phyloP scores from a whole-genome alignment of 345 rosid genomes.

The Arabidopsis arenosa region DNA sequence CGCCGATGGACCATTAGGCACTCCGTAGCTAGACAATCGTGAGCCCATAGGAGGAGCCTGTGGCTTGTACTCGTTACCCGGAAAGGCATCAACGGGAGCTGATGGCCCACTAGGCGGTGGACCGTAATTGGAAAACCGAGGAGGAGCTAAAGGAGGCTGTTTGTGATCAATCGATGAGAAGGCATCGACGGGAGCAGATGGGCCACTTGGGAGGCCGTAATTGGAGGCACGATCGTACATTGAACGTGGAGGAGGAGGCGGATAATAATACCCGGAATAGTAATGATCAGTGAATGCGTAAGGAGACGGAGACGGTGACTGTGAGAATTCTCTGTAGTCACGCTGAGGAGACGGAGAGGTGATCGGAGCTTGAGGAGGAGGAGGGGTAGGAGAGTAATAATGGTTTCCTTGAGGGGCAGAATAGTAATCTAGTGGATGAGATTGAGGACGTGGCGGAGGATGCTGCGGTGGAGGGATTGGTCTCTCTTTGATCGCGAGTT shows the following conservation, averaged over 20 bases:
- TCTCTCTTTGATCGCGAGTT: conserved; percentile 52
- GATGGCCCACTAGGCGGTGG: conserved; percentile 52
- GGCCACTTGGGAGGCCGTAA: conserved; percentile 44
- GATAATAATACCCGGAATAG: conserved; percentile 51
- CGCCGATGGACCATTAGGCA: conserved; percentile 57
- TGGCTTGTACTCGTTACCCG: conserved; percentile 52
- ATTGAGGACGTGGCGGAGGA: conserved; percentile 49
- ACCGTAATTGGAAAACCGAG: conserved; percentile 38
- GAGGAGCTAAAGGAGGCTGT: conserved; percentile 40
- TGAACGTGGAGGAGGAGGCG: conserved; percentile 55
- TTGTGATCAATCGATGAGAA: conserved; percentile 47
- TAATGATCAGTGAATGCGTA: conserved; percentile 46
- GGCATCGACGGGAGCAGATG: conserved; percentile 63
- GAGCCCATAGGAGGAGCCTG: conserved; percentile 39
- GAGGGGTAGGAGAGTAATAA: conserved; percentile 55
- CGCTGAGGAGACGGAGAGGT: conserved; percentile 43
- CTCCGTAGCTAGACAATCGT: conserved; percentile 46
- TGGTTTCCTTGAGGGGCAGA: conserved; percentile 46
- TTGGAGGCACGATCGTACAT: conserved; percentile 48
- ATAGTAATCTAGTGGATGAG: conserved; percentile 49
- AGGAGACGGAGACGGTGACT: conserved; percentile 37
- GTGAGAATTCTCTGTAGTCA: conserved; percentile 51
- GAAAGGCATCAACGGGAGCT: conserved; percentile 55
- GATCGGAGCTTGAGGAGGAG: conserved; percentile 43
- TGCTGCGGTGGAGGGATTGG: conserved; percentile 48